Evolutionary conservation across 106 monocot species (phyloP), one percentile per base, ranked within the genome.

Genomic region (Iris macrosiphon): DNA sequence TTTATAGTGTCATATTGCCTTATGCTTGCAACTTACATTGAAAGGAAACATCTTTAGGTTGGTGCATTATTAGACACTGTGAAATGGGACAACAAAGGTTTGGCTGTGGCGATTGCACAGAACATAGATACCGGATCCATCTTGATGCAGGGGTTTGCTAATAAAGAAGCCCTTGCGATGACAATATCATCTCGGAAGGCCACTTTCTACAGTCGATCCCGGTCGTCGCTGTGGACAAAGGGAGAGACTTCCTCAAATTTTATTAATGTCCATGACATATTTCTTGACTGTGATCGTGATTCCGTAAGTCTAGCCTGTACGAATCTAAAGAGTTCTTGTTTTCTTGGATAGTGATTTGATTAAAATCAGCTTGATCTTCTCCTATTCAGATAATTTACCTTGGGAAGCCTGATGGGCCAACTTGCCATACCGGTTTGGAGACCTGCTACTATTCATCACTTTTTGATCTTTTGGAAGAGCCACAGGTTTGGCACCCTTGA

Each of bases 71-170:
- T 91, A 33, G 67, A 91, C 57, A 71, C 59, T 55, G 52, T 98
- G 16, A 98, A 98, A 54, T 98, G 90, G 90, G 87, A 98, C 60
- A 66, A 63, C 22, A 90, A 87, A 62, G 96, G 96, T 3, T 60
- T 98, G 63, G 80, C 75, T 26, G 90, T 98, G 45, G 90, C 96
- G 21, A 91, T 98, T 50, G 96, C 90, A 0, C 96, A 98, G 57
- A 80, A 98, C 55, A 31, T 87, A 38, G 90, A 98, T 48, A 98
- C 90, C 32, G 96, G 96, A 61, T 79, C 96, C 16, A 83, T 98
- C 53, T 44, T 98, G 62, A 98, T 98, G 96, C 96, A 98, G 45
- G 96, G 96, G 0, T 98, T 98, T 78, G 87, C 78, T 20, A 98
- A 98, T 26, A 80, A 67, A 46, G 80, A 90, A 12, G 90, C 96